A percentile compares a stretch with the other conserved stretches of the same genome.
Conservation (phyloP, 257 asterid genomes). For the Salvia hispanica region DNA sequence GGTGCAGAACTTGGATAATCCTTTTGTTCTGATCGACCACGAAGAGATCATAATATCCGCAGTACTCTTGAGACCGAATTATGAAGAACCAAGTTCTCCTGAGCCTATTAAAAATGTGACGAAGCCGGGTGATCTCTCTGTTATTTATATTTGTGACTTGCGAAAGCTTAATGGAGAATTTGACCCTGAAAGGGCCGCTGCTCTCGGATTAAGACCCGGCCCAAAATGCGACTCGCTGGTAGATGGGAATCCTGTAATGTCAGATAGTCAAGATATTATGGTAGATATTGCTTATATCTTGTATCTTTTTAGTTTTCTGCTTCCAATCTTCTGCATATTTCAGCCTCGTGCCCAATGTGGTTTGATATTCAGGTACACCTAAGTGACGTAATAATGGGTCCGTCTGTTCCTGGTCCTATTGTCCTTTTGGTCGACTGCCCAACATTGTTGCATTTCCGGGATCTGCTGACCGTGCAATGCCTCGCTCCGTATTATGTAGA, state of each 20-base stretch:
- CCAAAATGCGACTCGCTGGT: conserved; percentile 83
- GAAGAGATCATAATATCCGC: conserved; percentile 93
- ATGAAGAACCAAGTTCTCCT: conserved; percentile 34
- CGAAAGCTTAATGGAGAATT: conserved; percentile 90
- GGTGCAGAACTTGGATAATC: conserved; percentile 41
- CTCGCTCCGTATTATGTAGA: conserved; percentile 59
- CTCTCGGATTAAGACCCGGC: conserved; percentile 85
- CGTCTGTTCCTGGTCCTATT: conserved; percentile 87
- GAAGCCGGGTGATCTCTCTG: conserved; percentile 82
- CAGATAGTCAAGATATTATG: conserved; percentile 71
- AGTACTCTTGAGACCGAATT: conserved; percentile 62
- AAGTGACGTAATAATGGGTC: conserved; percentile 81
- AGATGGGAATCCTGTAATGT: conserved; percentile 75
- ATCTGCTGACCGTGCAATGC: conserved; percentile 49
- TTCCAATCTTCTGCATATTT: conserved; percentile 17
- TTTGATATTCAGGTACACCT: conserved; percentile 69
- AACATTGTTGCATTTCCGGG: conserved; percentile 60
- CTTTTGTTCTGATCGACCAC: conserved; percentile 69
- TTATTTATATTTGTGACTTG: conserved; percentile 78
- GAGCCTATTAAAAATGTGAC: conserved; percentile 29
- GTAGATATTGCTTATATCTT: conserved; percentile 43
- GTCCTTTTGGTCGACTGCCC: conserved; percentile 92
- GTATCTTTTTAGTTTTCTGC: background rate
- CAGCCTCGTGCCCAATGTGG: conserved; percentile 16
- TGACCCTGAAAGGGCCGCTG: conserved; percentile 70